Conservation (phyloP, 768 basidiomycete species). For the Suillus bovinus region DNA sequence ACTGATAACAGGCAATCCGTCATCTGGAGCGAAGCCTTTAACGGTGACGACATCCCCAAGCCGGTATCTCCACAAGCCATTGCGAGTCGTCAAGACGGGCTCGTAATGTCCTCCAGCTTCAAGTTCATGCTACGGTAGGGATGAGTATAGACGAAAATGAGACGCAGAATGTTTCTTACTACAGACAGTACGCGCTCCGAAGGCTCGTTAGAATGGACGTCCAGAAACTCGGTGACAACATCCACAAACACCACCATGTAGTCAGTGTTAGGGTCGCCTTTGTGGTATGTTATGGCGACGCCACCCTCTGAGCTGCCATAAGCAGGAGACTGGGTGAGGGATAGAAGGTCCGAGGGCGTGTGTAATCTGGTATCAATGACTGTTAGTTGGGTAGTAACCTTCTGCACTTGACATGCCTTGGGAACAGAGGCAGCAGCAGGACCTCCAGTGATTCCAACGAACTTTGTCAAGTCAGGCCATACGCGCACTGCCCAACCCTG, state of each 20-base stretch:
- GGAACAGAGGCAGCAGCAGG: conserved; percentile 6
- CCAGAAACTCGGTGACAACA: conserved; percentile 12
- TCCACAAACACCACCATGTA: conserved; percentile 8
- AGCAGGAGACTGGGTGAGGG: not conserved
- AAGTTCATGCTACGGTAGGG: conserved; percentile 8
- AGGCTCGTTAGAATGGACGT: not conserved
- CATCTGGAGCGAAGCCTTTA: conserved; percentile 12
- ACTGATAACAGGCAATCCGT: conserved; percentile 9
- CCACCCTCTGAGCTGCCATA: conserved; percentile 8
- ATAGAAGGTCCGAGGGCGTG: conserved; percentile 14
- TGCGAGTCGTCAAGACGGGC: conserved; percentile 11
- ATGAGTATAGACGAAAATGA: not conserved
- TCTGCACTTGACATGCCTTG: not conserved
- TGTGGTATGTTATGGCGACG: conserved; percentile 4
- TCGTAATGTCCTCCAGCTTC: conserved; percentile 7
- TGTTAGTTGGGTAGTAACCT: not conserved
- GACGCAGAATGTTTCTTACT: not conserved
- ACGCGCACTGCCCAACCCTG: conserved; percentile 8
- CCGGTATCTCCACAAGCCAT: conserved; percentile 16
- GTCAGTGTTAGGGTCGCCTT: not conserved
- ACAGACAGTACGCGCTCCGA: not conserved
- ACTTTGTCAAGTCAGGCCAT: conserved; percentile 9
- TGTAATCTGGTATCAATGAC: not conserved
- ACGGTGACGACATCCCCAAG: conserved; percentile 12
- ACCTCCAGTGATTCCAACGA: conserved; percentile 13